Conservation (phyloP, 148 eudicot species). For the Hydrangea macrophylla region DNA sequence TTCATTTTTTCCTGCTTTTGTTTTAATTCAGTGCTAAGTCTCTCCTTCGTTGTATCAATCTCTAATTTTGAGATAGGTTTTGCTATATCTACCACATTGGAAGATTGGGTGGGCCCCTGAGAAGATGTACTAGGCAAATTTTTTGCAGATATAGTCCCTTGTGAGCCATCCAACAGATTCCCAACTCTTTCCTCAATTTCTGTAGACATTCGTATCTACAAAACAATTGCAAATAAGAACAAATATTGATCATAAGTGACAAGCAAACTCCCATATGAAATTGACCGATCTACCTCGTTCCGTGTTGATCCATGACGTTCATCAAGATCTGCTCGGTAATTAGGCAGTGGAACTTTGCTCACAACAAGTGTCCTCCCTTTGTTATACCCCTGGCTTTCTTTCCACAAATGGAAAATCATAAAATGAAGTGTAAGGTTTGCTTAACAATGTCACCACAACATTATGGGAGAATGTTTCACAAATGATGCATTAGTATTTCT, state of each 20-base stretch:
- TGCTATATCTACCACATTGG: constrained; percentile 17
- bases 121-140: constrained; percentile 41
- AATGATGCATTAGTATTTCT: not conserved
- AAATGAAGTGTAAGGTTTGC: constrained; percentile 11
- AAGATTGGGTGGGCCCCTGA: constrained; percentile 33
- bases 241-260: not conserved
- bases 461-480: not conserved
- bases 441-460: not conserved
- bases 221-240: constrained; percentile 11
- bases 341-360: constrained; percentile 89
- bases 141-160: constrained; percentile 24
- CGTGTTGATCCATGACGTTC: constrained; percentile 89
- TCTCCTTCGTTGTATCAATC: constrained; percentile 49
- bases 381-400: constrained; percentile 92
- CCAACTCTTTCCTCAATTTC: constrained; percentile 82
- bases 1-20: constrained; percentile 69
- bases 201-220: constrained; percentile 78
- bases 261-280: constrained; percentile 3
- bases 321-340: constrained; percentile 94
- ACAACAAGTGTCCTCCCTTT: constrained; percentile 91
- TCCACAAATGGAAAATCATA: constrained; percentile 41
- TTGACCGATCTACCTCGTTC: constrained; percentile 59
- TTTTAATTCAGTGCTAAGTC: constrained; percentile 61
- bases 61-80: constrained; percentile 23
- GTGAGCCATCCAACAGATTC: constrained; percentile 60